phyloP scores from a whole-genome alignment of 140 eudicot genomes.

The Ambrosia hybrid region DNA sequence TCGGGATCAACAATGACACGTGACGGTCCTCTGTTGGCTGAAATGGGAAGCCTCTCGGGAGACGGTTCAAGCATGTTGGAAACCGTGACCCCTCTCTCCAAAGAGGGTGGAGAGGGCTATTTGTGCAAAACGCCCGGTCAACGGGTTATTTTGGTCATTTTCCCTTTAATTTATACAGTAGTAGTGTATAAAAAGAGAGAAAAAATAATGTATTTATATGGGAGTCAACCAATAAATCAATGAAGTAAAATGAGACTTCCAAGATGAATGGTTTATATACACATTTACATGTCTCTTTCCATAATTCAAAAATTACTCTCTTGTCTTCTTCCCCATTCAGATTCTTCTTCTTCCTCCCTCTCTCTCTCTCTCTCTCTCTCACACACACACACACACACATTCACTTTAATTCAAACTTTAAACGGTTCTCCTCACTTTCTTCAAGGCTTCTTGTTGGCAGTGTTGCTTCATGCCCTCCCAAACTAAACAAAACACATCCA shows the following conservation, averaged over 20 bases:
- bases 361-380: conserved; percentile 7
- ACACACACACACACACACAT: conserved; percentile 12
- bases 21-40: too few relatives aligned
- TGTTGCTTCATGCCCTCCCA: neutral
- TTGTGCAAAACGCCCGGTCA: too few relatives aligned
- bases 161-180: too few relatives aligned
- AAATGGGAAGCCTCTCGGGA: too few relatives aligned
- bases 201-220: too few relatives aligned
- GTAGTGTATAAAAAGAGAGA: too few relatives aligned
- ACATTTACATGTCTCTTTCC: conserved; percentile 32
- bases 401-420: conserved; percentile 45
- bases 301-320: conserved; percentile 40
- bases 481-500: conserved; percentile 11
- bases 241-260: conserved; percentile 25
- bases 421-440: conserved; percentile 27
- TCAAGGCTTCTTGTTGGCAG: conserved; percentile 46
- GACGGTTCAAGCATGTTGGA: too few relatives aligned
- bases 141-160: too few relatives aligned
- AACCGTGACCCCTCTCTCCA: too few relatives aligned
- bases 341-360: conserved; percentile 18
- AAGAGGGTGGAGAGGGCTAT: too few relatives aligned
- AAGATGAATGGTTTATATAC: conserved; percentile 34
- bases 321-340: conserved; percentile 43
- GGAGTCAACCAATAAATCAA: too few relatives aligned
- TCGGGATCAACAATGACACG: too few relatives aligned